Evolutionary conservation across 108 stramenopile species (phyloP), one percentile per base, ranked within the genome.

Genomic region (Skeletonema tropicum): DNA sequence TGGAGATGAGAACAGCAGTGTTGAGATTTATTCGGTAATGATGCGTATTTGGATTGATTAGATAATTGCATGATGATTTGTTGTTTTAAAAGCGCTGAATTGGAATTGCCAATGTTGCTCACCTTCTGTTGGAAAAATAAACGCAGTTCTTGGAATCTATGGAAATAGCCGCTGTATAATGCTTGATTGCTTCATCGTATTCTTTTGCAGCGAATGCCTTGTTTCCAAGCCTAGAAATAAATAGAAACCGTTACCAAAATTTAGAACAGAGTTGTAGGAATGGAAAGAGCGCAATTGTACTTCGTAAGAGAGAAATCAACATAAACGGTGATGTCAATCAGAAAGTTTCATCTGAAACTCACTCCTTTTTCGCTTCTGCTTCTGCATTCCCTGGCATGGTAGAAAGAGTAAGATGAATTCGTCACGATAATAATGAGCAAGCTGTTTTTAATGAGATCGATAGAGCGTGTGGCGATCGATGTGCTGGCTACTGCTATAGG

Each of bases 61-160:
- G 21, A 55, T 25, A 0, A 5, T 19, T 55, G 52, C n/a, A 7
- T 17, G 2, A 29, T 2, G 26, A 29, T 29, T 29, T 17, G 48
- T 49, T 3, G 48, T 49, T 17, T 49, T 2, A 19, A 5, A 7
- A 8, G 35, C 35, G 35, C 26, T 29, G 35, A 5, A 35, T 35
- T 39, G 11, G 35, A 5, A 35, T 35, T 39, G 11, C 12, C 38
- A 39, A 33, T 15, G 19, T 13, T 25, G 60, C 90, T 76, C 62
- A 92, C 91, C 94, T 90, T 59, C 97, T 75, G 60, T 98, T 98
- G 38, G 94, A 96, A 73, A 85, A 98, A 74, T 92, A 96, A 5
- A 96, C 84, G 73, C 96, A 96, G 70, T 97, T 94, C 48, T 83
- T 90, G 42, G 87, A 77, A 65, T 98, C 93, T 35, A 93, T 60